phyloP scores from a whole-genome alignment of 495 filamentous ascomycete genomes.

The Echria macrotheca region DNA sequence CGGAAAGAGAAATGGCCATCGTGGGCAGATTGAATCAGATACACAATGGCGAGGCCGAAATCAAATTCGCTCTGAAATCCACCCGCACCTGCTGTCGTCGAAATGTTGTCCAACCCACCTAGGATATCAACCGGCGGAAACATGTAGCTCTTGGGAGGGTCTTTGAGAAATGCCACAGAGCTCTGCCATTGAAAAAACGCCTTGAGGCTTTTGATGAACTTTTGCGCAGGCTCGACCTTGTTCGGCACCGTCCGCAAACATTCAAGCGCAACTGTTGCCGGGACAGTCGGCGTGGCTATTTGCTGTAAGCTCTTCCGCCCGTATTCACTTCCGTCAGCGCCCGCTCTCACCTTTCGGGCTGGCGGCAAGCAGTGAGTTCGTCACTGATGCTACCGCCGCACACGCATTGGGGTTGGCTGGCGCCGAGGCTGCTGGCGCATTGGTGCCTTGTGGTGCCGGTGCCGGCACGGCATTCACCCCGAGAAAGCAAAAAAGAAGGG shows the following conservation, averaged over 20 bases:
- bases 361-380: conserved; percentile 15
- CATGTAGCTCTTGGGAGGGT: conserved; percentile 36
- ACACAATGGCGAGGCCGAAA: conserved; percentile 41
- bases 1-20: conserved; percentile 43
- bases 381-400: conserved; percentile 18
- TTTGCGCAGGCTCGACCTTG: conserved; percentile 20
- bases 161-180: conserved; percentile 39
- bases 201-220: conserved; percentile 31
- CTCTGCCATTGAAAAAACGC: conserved; percentile 34
- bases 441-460: conserved; percentile 16
- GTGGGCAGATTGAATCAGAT: conserved; percentile 39
- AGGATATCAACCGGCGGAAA: conserved; percentile 36
- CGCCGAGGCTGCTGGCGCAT: conserved; percentile 1
- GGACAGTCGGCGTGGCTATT: conserved; percentile 21
- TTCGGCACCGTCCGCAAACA: conserved; percentile 32
- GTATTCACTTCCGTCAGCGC: not conserved
- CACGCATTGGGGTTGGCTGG: conserved; percentile 21
- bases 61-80: conserved; percentile 46
- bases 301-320: not conserved
- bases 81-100: conserved; percentile 18
- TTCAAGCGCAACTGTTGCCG: conserved; percentile 23
- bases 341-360: conserved; percentile 17
- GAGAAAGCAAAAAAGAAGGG: conserved; percentile 5
- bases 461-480: conserved; percentile 16
- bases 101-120: conserved; percentile 33